Percentiles rank a stretch among this genome's conserved stretches.
Conservation (phyloP, 331 rosid species). For the Saraca asoca region DNA sequence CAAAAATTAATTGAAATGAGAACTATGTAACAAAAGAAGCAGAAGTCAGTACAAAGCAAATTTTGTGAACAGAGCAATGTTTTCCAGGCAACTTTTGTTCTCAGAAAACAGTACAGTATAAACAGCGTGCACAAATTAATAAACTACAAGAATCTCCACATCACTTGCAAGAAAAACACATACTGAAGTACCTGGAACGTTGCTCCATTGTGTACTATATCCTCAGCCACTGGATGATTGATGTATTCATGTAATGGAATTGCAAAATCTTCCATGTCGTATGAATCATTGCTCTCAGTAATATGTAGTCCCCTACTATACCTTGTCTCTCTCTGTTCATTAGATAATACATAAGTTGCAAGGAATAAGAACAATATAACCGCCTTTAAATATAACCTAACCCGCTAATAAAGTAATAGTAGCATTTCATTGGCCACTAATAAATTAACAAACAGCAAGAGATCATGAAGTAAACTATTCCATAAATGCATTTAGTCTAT, state of each 20-base stretch:
- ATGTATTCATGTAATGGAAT: conserved; percentile 86
- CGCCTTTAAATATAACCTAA: conserved; percentile 7
- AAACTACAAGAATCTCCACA: conserved; percentile 20
- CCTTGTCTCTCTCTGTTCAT: conserved; percentile 72
- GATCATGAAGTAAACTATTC: conserved; percentile 20
- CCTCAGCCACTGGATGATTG: conserved; percentile 65
- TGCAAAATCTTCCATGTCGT: conserved; percentile 70
- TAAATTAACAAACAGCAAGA: conserved; percentile 24
- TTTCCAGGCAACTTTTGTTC: conserved; percentile 3
- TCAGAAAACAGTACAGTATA: conserved; percentile 16
- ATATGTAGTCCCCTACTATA: conserved; percentile 37
- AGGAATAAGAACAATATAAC: conserved; percentile 29
- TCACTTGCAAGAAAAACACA: conserved; percentile 7
- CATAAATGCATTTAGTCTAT: no score
- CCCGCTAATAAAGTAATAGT: background rate
- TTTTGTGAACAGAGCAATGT: background rate
- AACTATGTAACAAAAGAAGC: conserved; percentile 15
- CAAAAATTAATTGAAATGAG: conserved; percentile 24
- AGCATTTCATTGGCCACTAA: background rate
- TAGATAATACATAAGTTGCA: conserved; percentile 26
- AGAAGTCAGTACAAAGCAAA: background rate
- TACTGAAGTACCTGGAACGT: conserved; percentile 82
- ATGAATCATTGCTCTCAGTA: conserved; percentile 47
- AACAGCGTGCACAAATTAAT: conserved; percentile 18
- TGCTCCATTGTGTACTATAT: conserved; percentile 89